Percentiles rank a stretch among this genome's conserved stretches.
Conservation (phyloP, 345 rosid genomes). For the Carallia pectinifolia region DNA sequence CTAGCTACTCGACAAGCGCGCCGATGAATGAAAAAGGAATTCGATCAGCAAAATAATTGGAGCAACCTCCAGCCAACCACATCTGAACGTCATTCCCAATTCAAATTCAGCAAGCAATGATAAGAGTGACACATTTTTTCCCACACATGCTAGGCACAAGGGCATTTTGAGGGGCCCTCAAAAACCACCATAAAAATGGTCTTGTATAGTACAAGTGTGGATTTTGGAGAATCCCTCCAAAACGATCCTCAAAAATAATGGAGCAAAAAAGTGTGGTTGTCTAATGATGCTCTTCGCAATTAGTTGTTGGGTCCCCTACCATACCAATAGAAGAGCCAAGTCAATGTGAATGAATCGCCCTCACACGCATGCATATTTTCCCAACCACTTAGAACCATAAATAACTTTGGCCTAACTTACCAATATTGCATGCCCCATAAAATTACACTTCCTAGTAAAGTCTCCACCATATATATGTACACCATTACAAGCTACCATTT, state of each 20-base stretch:
- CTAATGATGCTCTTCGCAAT: too few relatives aligned
- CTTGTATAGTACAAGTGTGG: too few relatives aligned
- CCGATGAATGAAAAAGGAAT: neutral
- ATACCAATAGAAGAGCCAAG: neutral
- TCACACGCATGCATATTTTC: slow-evolving; percentile 1
- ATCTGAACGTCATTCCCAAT: neutral
- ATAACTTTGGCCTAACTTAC: neutral
- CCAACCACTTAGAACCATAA: neutral
- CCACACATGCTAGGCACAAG: too few relatives aligned
- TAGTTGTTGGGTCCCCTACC: neutral
- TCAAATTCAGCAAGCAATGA: neutral
- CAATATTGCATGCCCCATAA: neutral
- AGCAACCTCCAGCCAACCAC: neutral
- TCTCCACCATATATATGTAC: neutral
- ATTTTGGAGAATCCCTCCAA: too few relatives aligned
- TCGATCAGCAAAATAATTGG: neutral
- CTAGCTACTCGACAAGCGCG: too few relatives aligned
- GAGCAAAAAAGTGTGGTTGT: too few relatives aligned
- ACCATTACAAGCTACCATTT: neutral
- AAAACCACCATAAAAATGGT: too few relatives aligned
- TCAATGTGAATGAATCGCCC: neutral
- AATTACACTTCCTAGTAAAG: neutral
- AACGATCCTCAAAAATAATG: too few relatives aligned
- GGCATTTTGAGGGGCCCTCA: too few relatives aligned
- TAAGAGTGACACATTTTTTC: too few relatives aligned